Evolutionary conservation across 352 stramenopile genomes (phyloP), one percentile per base, ranked within the genome.

Genomic region (Phytophthora parvispora): DNA sequence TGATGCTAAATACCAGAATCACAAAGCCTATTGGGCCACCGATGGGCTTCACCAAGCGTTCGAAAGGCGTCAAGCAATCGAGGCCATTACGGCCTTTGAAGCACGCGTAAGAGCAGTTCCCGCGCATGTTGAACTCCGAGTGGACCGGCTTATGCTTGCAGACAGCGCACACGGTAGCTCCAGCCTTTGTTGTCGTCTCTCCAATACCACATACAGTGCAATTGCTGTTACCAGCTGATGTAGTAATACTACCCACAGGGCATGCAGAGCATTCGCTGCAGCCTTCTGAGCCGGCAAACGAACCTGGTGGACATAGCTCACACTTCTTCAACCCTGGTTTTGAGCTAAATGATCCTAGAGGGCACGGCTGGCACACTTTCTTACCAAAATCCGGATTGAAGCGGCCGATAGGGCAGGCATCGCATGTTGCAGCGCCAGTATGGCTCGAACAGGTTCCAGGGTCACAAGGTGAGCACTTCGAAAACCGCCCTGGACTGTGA

Each of bases 31-130:
- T 48, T 5, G 83, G 79, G 4, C 89, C 89, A 47, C 87, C 89
- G 47, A 96, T 93, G 25, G 87, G 87, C 57, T 94, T 87, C 27
- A 94, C 74, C 25, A 96, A 81, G 2, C 84, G 80, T 64, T 96
- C 89, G 53, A 96, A 96, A 2, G 89, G 89, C 2, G 89, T 96
- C 40, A 95, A 72, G 55, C 89, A 96, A 59, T 94, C 83, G 1
- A 94, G 69, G 6, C 87, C 89, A 32, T 83, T 94, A 7, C 86
- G 84, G 0, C 89, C 89, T 61, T 94, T 95, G 31, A 85, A 85
- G 43, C 89, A 96, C 2, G 84, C 86, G 56, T 96, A 96, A 10
- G 83, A 89, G 59, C 89, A 96, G 34, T 92, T 92, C 12, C 89
- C 89, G 4, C 51, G 79, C 49, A 94, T 80, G 28, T 96, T 95